Base-by-base conservation (phyloP, 129 eudicot species). In the Artemisia argyi region DNA sequence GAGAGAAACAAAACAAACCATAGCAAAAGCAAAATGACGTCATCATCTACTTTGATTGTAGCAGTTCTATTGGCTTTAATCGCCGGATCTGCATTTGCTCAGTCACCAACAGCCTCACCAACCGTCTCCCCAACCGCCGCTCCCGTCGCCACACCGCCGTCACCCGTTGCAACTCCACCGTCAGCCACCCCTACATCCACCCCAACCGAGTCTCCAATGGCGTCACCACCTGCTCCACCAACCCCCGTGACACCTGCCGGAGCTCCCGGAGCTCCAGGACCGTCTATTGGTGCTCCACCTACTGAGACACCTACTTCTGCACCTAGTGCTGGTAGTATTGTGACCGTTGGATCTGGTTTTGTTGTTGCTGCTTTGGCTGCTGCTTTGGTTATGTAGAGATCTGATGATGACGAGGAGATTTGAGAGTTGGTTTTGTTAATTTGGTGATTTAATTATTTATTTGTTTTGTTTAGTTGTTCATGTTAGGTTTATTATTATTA, bases 51-150 rank as follows among this genome's bases (percentile, higher is more conserved):
- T 26, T n/a, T 80, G 2, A 11, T 85, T 55, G 15, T 80, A 4
- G 81, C 72, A 1, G 49, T 80, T 28, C 28, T 91, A 12, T 62
- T 87, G 48, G 84, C 85, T 16, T 11, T 85, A 32, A 65, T 83
- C 0, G 89, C 80, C 18, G 88, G 88, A 83, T 86, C 91, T 18
- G 90, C 87, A 0, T 14, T 86, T 8, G 81, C 93, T 66, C 96
- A 91, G 77, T 78, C 96, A 5, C 97, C 95, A 2, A 74, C 67
- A 3, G 73, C 84, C 16, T 66, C 91, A 2, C 96, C 96, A 18
- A 73, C 73, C 26, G 76, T 71, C 12, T 72, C 92, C 5, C 92
- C 89, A 13, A 4, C 80, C 1, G 75, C 72, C 1, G 20, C 82
- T 17, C 89, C 92, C 3, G 82, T 66, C 1, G 78, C 86, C 0